Conservation (phyloP, 768 basidiomycete species). For the Paxillus involutus region DNA sequence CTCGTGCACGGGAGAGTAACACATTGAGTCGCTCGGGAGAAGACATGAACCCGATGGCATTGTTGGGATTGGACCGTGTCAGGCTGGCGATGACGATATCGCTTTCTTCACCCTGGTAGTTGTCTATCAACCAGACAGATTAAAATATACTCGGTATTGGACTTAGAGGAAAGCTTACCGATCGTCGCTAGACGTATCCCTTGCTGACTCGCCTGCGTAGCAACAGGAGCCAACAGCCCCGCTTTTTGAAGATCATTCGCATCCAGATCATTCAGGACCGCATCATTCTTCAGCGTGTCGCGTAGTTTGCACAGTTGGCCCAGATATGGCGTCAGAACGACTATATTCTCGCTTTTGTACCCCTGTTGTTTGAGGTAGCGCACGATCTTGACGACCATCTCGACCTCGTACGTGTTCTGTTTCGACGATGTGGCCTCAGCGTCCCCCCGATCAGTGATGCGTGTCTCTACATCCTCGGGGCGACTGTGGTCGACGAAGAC, state of each 20-base stretch:
- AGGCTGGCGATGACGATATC: conserved; percentile 64
- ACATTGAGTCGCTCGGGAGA: conserved; percentile 73
- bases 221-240: conserved; percentile 48
- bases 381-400: conserved; percentile 67
- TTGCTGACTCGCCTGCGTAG: conserved; percentile 37
- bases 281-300: conserved; percentile 42
- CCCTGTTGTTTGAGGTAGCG: conserved; percentile 70
- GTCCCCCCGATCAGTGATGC: conserved; percentile 48
- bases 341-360: conserved; percentile 58
- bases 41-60: conserved; percentile 71
- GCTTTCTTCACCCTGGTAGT: conserved; percentile 77
- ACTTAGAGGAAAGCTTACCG: conserved; percentile 37
- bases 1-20: conserved; percentile 67
- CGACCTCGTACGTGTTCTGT: conserved; percentile 57
- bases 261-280: conserved; percentile 64
- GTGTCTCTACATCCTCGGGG: conserved; percentile 50
- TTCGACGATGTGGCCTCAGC: conserved; percentile 53
- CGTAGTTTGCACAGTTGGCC: conserved; percentile 59
- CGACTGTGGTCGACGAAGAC: conserved; percentile 60
- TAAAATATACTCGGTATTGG: neutral
- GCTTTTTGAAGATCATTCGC: conserved; percentile 57
- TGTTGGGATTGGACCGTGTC: conserved; percentile 55
- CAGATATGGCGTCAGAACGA: conserved; percentile 68
- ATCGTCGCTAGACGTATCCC: conserved; percentile 64
- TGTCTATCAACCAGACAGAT: conserved; percentile 43